These are phyloP conservation scores for Thoreauomyces humboldtii DNA, from an alignment of 192 early-diverging fungal species.

Conservation along the genomic window DNA sequence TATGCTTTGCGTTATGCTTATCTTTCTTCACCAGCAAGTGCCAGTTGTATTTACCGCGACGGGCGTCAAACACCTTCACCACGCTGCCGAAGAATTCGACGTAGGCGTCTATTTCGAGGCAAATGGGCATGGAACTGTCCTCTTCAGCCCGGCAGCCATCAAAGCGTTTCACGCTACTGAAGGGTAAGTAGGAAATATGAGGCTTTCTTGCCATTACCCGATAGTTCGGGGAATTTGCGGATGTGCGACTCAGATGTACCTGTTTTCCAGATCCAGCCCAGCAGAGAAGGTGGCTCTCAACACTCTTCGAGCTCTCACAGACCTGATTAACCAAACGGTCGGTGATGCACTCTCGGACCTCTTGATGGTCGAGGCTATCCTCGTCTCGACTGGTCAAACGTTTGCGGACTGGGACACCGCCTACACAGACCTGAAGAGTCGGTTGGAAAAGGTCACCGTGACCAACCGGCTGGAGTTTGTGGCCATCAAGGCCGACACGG, in stretches of 20 bases:
- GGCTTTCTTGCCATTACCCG: no score
- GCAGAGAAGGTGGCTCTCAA: conserved; percentile 75
- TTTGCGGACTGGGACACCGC: conserved; percentile 86
- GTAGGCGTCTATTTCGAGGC: conserved; percentile 99
- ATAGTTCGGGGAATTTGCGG: background rate
- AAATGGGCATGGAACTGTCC: conserved; percentile 97
- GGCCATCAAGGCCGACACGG: conserved; percentile 95
- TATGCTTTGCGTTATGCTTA: background rate
- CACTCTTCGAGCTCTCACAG: conserved; percentile 77
- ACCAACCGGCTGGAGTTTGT: conserved; percentile 82
- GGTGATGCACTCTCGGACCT: conserved; percentile 98
- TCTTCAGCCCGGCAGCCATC: conserved; percentile 81
- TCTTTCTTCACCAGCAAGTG: conserved; percentile 62
- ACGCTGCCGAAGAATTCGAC: conserved; percentile 95
- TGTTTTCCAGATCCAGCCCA: no score
- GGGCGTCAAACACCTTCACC: conserved; percentile 99
- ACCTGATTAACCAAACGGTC: conserved; percentile 98
- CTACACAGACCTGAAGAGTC: conserved; percentile 93
- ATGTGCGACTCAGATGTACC: conserved; percentile 25
- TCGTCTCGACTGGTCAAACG: conserved; percentile 78
- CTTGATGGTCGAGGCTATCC: conserved; percentile 87
- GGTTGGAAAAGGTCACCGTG: conserved; percentile 95
- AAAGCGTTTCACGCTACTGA: conserved; percentile 69
- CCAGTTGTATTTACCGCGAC: conserved; percentile 95
- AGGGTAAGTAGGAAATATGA: conserved; percentile 61